Conservation (phyloP, 305 asterid genomes). For the Solanum chacoense region DNA sequence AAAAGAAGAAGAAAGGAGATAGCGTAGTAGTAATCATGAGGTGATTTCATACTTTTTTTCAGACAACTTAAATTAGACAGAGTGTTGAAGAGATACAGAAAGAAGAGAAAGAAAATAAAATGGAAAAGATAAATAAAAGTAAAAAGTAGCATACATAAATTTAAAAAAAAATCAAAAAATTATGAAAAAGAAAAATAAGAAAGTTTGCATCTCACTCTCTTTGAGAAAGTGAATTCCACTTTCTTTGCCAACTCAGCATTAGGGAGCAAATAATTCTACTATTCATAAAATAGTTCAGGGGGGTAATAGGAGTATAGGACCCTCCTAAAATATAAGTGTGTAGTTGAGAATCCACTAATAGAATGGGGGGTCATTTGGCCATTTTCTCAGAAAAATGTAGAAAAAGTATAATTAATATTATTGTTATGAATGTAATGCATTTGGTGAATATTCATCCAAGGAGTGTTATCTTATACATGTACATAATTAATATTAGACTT, state of each 20-base stretch:
- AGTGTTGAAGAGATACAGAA: too few species aligned
- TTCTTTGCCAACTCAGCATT: neutral
- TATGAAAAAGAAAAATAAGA: neutral
- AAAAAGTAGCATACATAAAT: too few species aligned
- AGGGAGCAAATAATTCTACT: neutral
- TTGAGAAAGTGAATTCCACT: neutral
- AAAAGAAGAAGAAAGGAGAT: too few species aligned
- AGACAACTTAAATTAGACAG: too few species aligned
- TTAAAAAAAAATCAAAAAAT: neutral
- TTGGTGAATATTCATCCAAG: neutral
- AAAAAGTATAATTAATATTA: neutral
- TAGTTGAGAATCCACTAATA: neutral
- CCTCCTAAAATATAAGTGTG: neutral
- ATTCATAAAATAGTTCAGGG: neutral
- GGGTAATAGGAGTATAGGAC: neutral
- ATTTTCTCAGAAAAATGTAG: neutral
- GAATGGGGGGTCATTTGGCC: too few species aligned
- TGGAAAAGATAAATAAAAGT: neutral
- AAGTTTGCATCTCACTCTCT: neutral
- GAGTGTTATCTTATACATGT: neutral
- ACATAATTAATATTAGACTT: neutral
- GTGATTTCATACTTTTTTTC: too few species aligned
- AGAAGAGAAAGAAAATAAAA: too few species aligned
- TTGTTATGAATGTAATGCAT: neutral
- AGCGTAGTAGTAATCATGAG: too few species aligned